Base-by-base conservation (phyloP, 805 yeast genomes). In the Metschnikowia arizonensis region DNA sequence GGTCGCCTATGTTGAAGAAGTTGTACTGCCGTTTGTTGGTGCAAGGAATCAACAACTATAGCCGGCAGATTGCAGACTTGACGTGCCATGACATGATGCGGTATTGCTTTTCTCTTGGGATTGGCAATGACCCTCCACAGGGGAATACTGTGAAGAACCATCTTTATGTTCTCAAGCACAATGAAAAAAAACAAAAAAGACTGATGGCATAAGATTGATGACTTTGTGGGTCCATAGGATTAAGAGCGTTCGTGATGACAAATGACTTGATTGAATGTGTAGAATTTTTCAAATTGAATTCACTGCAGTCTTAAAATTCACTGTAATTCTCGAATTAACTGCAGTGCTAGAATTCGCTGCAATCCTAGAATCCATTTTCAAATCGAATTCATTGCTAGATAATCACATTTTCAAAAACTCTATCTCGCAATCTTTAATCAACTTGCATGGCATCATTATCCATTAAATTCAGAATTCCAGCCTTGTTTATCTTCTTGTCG, bases 51-150 rank as follows among this genome's bases (percentile, higher is more conserved):
- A 54, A 54, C 17, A 63, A 59, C 15, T 69, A 75, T 46, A 76
- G 73, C 25, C 56, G 73, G 28, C 54, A 60, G 7, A 54, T 78
- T 2, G 69, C 79, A 1, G 75, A 70, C 38, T 55, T 63, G 30
- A 45, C 55, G 4, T 72, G 73, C 1, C 58, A 61, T 21, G 65
- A 67, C 14, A 66, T 76, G 35, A 62, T 68, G 10, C 44, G 56
- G 12, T 53, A 66, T 12, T 67, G 75, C 17, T 44, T 46, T 23
- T 44, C 26, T 3, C 42, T 64, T n/a, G 69, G 72, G 1, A 51
- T 64, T 1, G 60, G 60, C 1, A 33, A 46, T 2, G 53, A 52
- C 5, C 33, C 50, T 6, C 40, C 47, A 5, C 44, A 61, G 25
- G 55, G 62, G 10, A 49, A 52, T 43, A 67, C 65, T 14, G 60